These are phyloP conservation scores for Thalassiosira hispida DNA, from an alignment of 352 stramenopile genomes.

Conservation along the genomic window DNA sequence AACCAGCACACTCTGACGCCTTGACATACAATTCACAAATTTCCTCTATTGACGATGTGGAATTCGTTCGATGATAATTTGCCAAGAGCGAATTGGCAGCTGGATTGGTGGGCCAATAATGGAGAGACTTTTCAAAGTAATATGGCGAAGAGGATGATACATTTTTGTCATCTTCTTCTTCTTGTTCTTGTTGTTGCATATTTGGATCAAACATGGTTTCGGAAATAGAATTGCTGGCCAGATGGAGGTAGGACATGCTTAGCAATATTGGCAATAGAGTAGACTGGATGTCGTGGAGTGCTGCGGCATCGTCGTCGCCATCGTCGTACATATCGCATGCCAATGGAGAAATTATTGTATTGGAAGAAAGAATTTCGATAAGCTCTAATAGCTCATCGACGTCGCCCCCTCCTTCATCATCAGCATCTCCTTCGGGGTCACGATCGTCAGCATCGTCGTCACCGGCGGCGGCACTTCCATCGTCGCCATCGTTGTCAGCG, in stretches of 20 bases:
- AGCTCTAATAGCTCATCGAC: conserved; percentile 11
- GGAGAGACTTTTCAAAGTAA: conserved; percentile 38
- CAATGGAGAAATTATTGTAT: neutral
- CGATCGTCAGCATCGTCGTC: neutral
- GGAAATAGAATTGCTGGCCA: conserved; percentile 39
- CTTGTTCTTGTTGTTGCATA: conserved; percentile 3
- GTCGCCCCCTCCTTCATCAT: neutral
- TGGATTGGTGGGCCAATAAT: conserved; percentile 57
- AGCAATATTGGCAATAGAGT: conserved; percentile 6
- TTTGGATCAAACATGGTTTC: conserved; percentile 38
- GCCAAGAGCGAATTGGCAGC: conserved; percentile 61
- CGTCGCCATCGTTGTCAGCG: neutral
- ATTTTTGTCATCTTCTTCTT: conserved; percentile 22
- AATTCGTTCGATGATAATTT: conserved; percentile 69
- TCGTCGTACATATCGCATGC: neutral
- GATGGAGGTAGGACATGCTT: conserved; percentile 12
- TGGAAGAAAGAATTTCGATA: conserved; percentile 3
- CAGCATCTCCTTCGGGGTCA: neutral
- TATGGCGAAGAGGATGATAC: conserved; percentile 24
- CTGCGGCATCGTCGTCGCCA: neutral
- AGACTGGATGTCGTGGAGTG: neutral
- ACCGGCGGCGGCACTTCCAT: neutral
- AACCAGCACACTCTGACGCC: conserved; percentile 39
- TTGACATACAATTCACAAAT: conserved; percentile 59
- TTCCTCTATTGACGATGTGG: conserved; percentile 8